phyloP scores from a whole-genome alignment of 106 monocot species.

The Hemerocallis citrina region DNA sequence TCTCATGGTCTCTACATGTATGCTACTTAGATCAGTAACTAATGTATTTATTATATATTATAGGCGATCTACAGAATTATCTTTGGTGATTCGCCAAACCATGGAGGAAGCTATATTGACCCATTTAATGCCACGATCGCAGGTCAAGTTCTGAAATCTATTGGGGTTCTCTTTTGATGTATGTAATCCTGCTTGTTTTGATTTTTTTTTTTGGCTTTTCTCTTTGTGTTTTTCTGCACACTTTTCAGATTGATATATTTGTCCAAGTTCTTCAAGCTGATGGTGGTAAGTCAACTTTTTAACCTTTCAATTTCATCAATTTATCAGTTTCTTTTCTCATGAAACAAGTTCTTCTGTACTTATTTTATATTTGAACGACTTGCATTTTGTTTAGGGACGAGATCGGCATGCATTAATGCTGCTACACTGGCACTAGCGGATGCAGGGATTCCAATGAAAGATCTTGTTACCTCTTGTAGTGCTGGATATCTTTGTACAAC shows the following conservation, averaged over 20 bases:
- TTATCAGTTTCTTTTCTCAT: background rate
- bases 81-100: constrained; percentile 76
- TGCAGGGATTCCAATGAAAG: constrained; percentile 96
- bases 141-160: constrained; percentile 23
- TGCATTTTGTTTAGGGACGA: constrained; percentile 64
- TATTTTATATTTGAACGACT: background rate
- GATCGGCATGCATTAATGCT: constrained; percentile 90
- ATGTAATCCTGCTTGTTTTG: background rate
- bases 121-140: constrained; percentile 74
- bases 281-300: constrained; percentile 46
- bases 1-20: no score
- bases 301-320: background rate
- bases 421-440: constrained; percentile 95
- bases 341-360: background rate
- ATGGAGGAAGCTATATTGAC: constrained; percentile 72
- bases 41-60: background rate
- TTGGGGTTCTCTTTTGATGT: background rate
- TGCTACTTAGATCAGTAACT: no score
- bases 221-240: background rate
- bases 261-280: constrained; percentile 98
- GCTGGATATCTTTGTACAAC: constrained; percentile 37
- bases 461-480: constrained; percentile 71
- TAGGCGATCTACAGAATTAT: constrained; percentile 86
- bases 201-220: background rate
- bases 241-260: constrained; percentile 78